Evolutionary conservation across 805 yeast species (phyloP).

Genomic region (Teunomyces tritomae): DNA sequence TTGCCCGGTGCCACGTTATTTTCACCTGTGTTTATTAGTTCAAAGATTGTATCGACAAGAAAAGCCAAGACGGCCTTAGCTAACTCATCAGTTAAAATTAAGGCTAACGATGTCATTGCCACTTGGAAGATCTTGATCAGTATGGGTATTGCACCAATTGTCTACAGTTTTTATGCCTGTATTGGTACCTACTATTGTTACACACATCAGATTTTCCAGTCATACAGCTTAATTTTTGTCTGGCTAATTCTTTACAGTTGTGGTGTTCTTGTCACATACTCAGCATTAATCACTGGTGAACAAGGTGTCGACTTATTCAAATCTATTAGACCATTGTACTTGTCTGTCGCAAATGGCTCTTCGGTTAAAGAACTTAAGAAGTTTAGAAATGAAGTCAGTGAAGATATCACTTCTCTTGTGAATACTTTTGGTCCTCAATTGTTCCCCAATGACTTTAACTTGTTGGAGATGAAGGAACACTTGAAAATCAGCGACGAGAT

Average conservation of each 20-base stretch:
- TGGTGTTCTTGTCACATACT: constrained; percentile 73
- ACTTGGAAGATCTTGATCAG: constrained; percentile 95
- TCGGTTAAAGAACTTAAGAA: constrained; percentile 58
- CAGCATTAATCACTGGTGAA: constrained; percentile 92
- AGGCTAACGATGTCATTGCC: constrained; percentile 91
- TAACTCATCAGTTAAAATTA: constrained; percentile 82
- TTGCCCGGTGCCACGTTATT: constrained; percentile 88
- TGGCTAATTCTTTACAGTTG: constrained; percentile 52
- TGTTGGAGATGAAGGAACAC: constrained; percentile 45
- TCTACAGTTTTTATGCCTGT: constrained; percentile 77
- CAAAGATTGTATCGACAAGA: constrained; percentile 67
- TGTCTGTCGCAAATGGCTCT: constrained; percentile 58
- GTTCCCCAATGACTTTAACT: constrained; percentile 76
- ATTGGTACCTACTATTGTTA: constrained; percentile 46
- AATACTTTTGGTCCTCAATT: constrained; percentile 80
- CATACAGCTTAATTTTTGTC: constrained; percentile 34
- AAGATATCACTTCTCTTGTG: constrained; percentile 73
- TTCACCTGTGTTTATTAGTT: constrained; percentile 80
- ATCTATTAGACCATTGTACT: constrained; percentile 75
- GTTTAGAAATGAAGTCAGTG: constrained; percentile 60
- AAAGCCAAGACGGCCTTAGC: constrained; percentile 81
- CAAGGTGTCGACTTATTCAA: constrained; percentile 87
- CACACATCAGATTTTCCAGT: constrained; percentile 13
- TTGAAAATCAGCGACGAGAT: constrained; percentile 26
- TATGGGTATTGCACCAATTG: constrained; percentile 82